Base-by-base conservation (phyloP, 1,284 basidiomycete species). In the Bjerkandera adusta region DNA sequence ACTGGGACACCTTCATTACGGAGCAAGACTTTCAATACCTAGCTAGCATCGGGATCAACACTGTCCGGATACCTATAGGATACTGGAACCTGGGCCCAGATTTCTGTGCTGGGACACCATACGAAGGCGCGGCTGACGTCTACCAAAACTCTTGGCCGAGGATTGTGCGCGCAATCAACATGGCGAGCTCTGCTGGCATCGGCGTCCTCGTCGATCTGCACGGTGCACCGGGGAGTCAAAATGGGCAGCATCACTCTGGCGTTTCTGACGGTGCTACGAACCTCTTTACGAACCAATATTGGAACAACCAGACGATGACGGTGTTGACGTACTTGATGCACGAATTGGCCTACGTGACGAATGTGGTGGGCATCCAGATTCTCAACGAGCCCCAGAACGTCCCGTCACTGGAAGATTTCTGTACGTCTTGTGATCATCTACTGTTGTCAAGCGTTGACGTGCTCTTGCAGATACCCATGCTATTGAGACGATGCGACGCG, bases 1-100 rank as follows among this genome's bases (percentile, higher is more conserved):
- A 89, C 63, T 92, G 89, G 89, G 84, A 87, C 55, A 85, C 82
- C 5, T 92, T 83, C 67, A 81, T 91, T 62, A 81, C 70, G 11
- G 73, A 77, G 42, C 62, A 69, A 1, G 85, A 89, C 61, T 85
- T 89, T 55, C 62, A 70, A n/a, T 76, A 80, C 49, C 73, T 84
- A 7, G 69, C 77, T 0, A 68, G 66, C 48, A 75, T 81, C 37
- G 85, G 84, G 1, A 85, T 89, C 68, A 89, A 89, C 64, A 86
- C 84, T 10, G 79, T 87, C 20, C 76, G 84, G 13, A 61, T 88
- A 13, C 85, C 86, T 0, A 77, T 87, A 5, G 83, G 84, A 15
- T 86, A 83, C 63, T 88, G 83, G 82, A 77, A 56, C 48, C 65
- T 83, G 2, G 78, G 79, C 0, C 70, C 76, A 13, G 51, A 62